Conservation (phyloP, 2,329 filamentous ascomycete species). For the Paecilomyces sp. region DNA sequence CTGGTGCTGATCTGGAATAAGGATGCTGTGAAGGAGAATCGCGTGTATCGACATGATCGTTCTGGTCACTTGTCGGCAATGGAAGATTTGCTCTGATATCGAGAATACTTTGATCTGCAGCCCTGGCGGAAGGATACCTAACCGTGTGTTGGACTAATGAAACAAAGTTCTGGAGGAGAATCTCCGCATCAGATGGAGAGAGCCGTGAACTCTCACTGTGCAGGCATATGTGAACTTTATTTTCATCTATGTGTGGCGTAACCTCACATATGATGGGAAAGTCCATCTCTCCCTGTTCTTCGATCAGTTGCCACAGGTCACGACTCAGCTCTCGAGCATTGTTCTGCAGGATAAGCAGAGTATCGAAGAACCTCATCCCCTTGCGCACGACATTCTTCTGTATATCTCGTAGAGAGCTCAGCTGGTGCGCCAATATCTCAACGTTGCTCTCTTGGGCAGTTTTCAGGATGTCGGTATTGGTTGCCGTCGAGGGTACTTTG, state of each 20-base stretch:
- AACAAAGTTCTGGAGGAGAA: constrained; percentile 22
- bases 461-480: constrained; percentile 53
- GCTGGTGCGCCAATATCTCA: constrained; percentile 59
- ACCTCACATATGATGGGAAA: constrained; percentile 73
- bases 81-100: neutral
- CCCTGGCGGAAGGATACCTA: constrained; percentile 22
- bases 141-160: constrained; percentile 25
- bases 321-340: constrained; percentile 38
- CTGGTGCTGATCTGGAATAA: constrained; percentile 36
- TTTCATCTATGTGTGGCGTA: constrained; percentile 45
- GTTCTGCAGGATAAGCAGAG: constrained; percentile 71
- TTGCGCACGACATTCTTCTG: constrained; percentile 47
- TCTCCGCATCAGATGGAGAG: constrained; percentile 12
- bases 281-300: constrained; percentile 51
- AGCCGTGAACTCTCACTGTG: constrained; percentile 48
- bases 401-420: constrained; percentile 66
- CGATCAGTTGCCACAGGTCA: constrained; percentile 44
- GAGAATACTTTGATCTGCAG: constrained; percentile 17
- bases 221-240: constrained; percentile 53
- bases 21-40: neutral
- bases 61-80: neutral
- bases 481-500: constrained; percentile 40
- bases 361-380: constrained; percentile 64
- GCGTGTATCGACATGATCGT: neutral
- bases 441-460: constrained; percentile 56